Evolutionary conservation across 345 rosid species (phyloP), one percentile per base, ranked within the genome.

Genomic region (Hypericum androsaemum): DNA sequence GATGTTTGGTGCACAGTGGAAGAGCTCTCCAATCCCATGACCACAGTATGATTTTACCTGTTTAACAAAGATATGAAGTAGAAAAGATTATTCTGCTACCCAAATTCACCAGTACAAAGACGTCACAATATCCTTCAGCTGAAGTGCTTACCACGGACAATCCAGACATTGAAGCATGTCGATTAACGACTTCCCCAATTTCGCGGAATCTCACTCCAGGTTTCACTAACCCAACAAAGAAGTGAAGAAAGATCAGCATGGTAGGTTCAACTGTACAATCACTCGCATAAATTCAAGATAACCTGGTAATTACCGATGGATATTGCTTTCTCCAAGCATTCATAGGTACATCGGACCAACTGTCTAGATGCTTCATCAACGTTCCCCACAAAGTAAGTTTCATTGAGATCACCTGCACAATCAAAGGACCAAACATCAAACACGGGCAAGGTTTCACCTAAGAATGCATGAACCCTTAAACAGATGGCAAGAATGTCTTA

Each of bases 1-100:
- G 79, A 92, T 83, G 68, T 87, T 84, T 47, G 98, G 98, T 4
- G 98, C 96, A 50, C 96, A 92, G 67, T 92, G 98, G 60, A 88
- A 92, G 57, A 87, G 89, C 77, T 92, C 95, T 47, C 98, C 98
- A 45, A 92, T 81, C 45, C 98, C 98, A 62, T 92, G 98, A 50
- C 96, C 98, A 14, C 96, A 92, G 52, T 77, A 81, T 8, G 98
- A 84, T 71, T 79, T 83, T 69, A 88, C 98, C 98, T 90, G 65
- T 69, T 65, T 55, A 35, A 52, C 61, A 15, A 48, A 14, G 56
- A 61, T 17, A 47, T 22, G 37, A 50, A 39, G 8, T 13, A 35
- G 22, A 49, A 47, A n/a, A 38, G 50, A 58, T 28, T 55, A 57
- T 35, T 5, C 16, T 12, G 12, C 43, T 10, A 39, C 37, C 49